A percentile compares a stretch with the other conserved stretches of the same genome.
These are phyloP conservation scores for Peniophora sp. DNA, from an alignment of 1,284 basidiomycete species.

Conservation along the genomic window DNA sequence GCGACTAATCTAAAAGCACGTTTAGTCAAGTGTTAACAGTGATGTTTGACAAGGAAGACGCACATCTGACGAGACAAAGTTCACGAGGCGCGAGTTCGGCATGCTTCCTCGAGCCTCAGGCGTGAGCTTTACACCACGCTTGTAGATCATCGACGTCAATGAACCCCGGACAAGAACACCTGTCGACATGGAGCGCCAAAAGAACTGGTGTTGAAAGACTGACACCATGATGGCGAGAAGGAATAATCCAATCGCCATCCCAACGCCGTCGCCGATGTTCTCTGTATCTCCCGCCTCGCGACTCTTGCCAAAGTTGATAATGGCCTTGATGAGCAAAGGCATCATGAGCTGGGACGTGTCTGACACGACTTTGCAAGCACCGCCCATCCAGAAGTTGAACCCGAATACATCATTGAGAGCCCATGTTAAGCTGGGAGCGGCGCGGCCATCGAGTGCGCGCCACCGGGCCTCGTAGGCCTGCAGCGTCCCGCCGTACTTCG, in stretches of 20 bases:
- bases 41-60: constrained; percentile 14
- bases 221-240: constrained; percentile 50
- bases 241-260: constrained; percentile 67
- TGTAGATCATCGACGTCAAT: constrained; percentile 71
- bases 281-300: constrained; percentile 21
- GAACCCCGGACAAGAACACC: constrained; percentile 67
- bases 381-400: constrained; percentile 62
- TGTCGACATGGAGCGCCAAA: constrained; percentile 69
- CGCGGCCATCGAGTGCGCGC: constrained; percentile 40
- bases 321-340: constrained; percentile 56
- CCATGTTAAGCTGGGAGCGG: constrained; percentile 50
- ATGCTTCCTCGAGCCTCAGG: constrained; percentile 59
- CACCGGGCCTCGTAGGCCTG: constrained; percentile 36
- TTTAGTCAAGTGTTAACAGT: constrained; percentile 2
- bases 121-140: constrained; percentile 58
- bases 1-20: constrained; percentile 35
- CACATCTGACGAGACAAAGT: constrained; percentile 69
- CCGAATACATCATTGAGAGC: constrained; percentile 70
- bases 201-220: constrained; percentile 63
- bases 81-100: constrained; percentile 64
- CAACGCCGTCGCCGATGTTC: constrained; percentile 58
- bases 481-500: constrained; percentile 20
- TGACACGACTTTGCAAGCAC: constrained; percentile 37
- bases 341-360: constrained; percentile 57
- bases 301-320: constrained; percentile 63